Conservation (phyloP, 345 rosid genomes). For the Syzygium jambos region DNA sequence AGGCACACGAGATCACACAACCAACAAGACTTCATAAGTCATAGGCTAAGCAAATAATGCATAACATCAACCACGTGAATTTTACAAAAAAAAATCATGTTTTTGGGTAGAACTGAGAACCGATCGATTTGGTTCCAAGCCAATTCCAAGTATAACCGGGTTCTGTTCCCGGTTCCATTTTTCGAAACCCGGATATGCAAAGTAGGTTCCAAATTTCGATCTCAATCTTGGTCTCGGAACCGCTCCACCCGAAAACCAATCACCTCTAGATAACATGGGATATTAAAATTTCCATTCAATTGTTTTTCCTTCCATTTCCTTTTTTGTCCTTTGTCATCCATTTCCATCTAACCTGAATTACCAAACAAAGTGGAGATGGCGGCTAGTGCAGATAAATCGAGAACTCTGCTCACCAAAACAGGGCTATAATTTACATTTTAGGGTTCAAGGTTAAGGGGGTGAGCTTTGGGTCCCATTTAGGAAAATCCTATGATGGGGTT, state of each 20-base stretch:
- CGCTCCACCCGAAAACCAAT: accelerated
- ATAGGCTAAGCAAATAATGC: background rate
- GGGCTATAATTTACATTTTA: background rate
- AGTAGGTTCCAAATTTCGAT: background rate
- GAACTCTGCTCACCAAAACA: background rate
- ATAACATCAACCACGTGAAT: background rate
- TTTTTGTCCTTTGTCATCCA: background rate
- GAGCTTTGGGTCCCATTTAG: background rate
- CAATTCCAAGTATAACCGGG: too few species aligned
- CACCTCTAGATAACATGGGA: accelerated
- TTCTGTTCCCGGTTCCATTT: too few species aligned
- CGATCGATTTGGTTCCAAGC: accelerated
- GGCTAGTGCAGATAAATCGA: background rate
- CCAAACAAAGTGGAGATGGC: background rate
- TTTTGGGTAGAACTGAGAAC: background rate
- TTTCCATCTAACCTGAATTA: background rate
- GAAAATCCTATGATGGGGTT: background rate
- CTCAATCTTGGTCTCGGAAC: accelerated
- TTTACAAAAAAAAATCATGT: background rate
- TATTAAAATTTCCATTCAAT: background rate
- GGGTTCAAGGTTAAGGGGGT: background rate
- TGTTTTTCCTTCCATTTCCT: background rate
- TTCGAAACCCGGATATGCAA: background rate
- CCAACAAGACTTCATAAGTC: background rate
- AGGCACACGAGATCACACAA: background rate